Conservation (phyloP, 2,329 filamentous ascomycete genomes). For the Macroventuria anomochaeta region DNA sequence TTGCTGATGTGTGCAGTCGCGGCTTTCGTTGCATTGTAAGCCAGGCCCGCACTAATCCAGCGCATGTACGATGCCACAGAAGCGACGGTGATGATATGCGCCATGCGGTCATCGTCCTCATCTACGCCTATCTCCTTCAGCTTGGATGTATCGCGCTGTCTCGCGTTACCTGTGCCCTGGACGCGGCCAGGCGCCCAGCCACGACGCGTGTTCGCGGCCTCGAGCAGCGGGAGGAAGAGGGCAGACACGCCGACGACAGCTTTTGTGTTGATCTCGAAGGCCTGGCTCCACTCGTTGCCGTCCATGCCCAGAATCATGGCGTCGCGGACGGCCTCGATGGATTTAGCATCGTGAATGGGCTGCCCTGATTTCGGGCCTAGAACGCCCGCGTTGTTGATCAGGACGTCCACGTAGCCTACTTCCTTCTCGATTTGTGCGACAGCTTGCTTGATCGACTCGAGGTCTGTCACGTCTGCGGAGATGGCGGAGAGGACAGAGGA, state of each 20-base stretch:
- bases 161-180: conserved; percentile 31
- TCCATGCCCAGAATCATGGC: conserved; percentile 43
- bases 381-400: conserved; percentile 61
- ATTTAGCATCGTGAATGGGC: conserved; percentile 51
- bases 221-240: conserved; percentile 55
- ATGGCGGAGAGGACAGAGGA: conserved; percentile 48
- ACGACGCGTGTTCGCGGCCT: conserved; percentile 53
- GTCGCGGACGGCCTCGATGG: conserved; percentile 54
- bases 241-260: conserved; percentile 54
- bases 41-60: conserved; percentile 45
- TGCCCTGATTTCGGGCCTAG: conserved; percentile 52
- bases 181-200: conserved; percentile 48
- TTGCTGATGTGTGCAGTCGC: conserved; percentile 55
- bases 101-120: conserved; percentile 47
- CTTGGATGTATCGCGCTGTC: conserved; percentile 31
- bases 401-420: conserved; percentile 57
- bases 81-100: conserved; percentile 57
- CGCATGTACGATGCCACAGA: conserved; percentile 52
- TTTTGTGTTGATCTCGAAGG: conserved; percentile 54
- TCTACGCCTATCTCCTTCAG: conserved; percentile 31
- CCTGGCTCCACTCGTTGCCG: conserved; percentile 43
- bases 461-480: conserved; percentile 53
- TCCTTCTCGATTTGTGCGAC: conserved; percentile 53
- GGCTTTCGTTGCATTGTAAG: conserved; percentile 55
- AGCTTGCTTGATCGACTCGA: conserved; percentile 50